Conservation (phyloP, 495 filamentous ascomycete species). For the Lophiotrema nucula region DNA sequence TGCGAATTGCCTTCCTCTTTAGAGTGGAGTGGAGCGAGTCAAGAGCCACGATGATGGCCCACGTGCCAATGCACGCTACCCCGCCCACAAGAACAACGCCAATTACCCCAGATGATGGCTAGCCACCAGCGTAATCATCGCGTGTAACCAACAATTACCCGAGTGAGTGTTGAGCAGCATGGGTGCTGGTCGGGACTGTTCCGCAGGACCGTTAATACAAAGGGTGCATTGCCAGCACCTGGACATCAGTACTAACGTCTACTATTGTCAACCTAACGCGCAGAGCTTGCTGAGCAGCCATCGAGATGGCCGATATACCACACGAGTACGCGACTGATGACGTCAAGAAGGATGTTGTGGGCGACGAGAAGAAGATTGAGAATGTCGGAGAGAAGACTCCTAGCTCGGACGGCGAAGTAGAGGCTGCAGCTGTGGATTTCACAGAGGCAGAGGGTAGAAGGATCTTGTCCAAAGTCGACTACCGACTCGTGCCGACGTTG, state of each 20-base stretch:
- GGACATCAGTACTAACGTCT: no score
- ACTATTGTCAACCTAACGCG: no score
- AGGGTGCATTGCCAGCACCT: no score
- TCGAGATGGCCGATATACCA: not conserved
- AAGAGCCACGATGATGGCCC: no score
- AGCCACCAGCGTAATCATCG: not conserved
- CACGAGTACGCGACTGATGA: not conserved
- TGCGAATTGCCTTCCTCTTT: no score
- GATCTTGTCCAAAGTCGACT: conserved; percentile 27
- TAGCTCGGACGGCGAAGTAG: conserved; percentile 13
- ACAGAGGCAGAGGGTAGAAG: conserved; percentile 15
- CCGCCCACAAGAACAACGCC: not conserved
- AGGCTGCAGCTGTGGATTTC: conserved; percentile 5
- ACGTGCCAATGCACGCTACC: conserved; percentile 10
- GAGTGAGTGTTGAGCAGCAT: no score
- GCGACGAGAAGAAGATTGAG: conserved; percentile 19
- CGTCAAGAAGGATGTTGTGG: not conserved
- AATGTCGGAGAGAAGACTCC: conserved; percentile 22
- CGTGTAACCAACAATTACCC: not conserved
- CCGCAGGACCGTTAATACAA: no score
- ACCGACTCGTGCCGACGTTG: conserved; percentile 27
- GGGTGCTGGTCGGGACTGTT: no score
- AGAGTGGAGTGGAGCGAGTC: no score
- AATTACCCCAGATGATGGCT: conserved; percentile 1
- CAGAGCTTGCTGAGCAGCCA: no score